Evolutionary conservation across 257 asterid genomes (phyloP), one percentile per base, ranked within the genome.

Genomic region (Verbascum thapsus): DNA sequence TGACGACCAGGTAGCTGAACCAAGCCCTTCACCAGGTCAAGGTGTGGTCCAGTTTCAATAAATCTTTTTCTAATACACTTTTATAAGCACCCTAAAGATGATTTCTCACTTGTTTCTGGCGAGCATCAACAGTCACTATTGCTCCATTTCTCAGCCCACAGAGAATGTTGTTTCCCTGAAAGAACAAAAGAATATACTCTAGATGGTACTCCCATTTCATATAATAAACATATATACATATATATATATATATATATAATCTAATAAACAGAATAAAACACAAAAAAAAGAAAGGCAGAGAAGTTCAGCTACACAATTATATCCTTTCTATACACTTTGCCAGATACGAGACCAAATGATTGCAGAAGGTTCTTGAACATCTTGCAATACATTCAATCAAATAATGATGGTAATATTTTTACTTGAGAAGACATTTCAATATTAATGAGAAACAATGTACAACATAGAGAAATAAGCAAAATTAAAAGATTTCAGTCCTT

Each of bases 111-210:
- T 78, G 91, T 75, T 79, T 85, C 70, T 82, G 83, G 63, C 99
- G 99, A 74, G 84, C 62, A 58, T 94, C 99, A 66, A 87, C 82
- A 4, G 81, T 73, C 72, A 84, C 40, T 67, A 94, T 85, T 56
- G 80, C 71, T 76, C 97, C 97, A 80, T 80, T 94, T 71, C 99
- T 88, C 72, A 90, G 79, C 51, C 99, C 99, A 70, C 95, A 89
- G 53, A 87, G 75, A 73, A 82, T 64, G 62, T 48, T 17, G 26
- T 77, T 81, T 41, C 88, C 95, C 98, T 91, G 79, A 64, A 71
- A 70, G 52, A 61, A 65, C 43, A 56, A 39, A 75, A 53, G 61
- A 51, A 17, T 48, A 51, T 12, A 61, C 6, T 20, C 52, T 55
- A 58, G 49, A 67, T 18, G 20, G 11, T 39, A 67, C 19, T 58